A percentile compares a stretch with the other conserved stretches of the same genome.
Evolutionary conservation across 805 yeast species (phyloP).

Genomic region (Saturnispora kantuleensis): DNA sequence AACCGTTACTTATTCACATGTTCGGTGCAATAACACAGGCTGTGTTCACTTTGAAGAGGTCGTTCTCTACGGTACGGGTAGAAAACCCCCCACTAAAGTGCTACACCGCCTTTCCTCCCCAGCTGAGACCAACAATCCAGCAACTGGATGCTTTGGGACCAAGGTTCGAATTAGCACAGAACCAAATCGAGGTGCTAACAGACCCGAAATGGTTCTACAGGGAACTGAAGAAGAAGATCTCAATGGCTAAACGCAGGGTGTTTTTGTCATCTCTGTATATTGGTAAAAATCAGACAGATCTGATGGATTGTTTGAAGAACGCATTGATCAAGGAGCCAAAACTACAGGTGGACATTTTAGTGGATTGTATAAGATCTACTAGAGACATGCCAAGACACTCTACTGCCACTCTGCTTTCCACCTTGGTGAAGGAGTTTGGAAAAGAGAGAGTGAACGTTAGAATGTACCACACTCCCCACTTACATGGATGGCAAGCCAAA

Average conservation of each 20-base stretch:
- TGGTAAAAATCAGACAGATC: conserved; percentile 74
- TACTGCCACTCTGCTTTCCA: conserved; percentile 66
- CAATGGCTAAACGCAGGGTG: conserved; percentile 50
- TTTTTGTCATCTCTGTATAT: conserved; percentile 81
- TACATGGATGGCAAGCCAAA: conserved; percentile 53
- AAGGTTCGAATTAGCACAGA: conserved; percentile 47
- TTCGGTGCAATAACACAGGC: conserved; percentile 3
- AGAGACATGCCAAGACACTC: conserved; percentile 78
- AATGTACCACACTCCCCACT: conserved; percentile 83
- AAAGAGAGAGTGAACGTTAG: conserved; percentile 63
- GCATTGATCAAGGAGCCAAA: conserved; percentile 53
- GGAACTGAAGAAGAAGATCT: conserved; percentile 52
- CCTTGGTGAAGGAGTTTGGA: conserved; percentile 55
- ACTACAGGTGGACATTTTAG: conserved; percentile 59
- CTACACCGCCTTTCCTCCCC: conserved; percentile 21
- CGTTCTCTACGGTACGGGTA: conserved; percentile 19
- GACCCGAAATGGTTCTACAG: conserved; percentile 69
- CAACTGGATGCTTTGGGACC: conserved; percentile 61
- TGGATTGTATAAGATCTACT: conserved; percentile 88
- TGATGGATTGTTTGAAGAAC: conserved; percentile 48
- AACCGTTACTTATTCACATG: not conserved
- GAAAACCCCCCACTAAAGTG: conserved; percentile 20
- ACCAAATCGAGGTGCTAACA: conserved; percentile 50
- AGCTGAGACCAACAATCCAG: conserved; percentile 22
- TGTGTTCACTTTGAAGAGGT: conserved; percentile 1